Percentiles rank a stretch among this genome's conserved stretches.
Conservation (phyloP, 192 early-diverging fungal species). For the Coemansia sp. region DNA sequence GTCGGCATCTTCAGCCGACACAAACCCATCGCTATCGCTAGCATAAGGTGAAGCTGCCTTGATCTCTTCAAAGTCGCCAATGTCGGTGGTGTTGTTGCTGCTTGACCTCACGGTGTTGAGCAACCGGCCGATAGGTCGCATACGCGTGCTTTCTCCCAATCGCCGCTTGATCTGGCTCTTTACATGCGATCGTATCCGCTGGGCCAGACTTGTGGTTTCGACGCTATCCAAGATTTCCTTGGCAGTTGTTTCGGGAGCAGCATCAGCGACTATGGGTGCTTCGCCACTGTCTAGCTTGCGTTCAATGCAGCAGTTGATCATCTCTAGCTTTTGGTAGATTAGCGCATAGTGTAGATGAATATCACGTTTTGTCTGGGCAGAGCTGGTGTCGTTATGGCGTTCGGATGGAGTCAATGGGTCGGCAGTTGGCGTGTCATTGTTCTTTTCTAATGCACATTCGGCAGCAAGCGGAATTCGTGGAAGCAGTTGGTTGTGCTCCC, state of each 20-base stretch:
- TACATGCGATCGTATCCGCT: constrained; percentile 36
- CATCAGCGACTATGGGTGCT: background rate
- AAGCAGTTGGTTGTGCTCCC: constrained; percentile 59
- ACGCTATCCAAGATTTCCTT: too few species aligned
- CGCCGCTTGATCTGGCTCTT: constrained; percentile 29
- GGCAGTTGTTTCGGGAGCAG: background rate
- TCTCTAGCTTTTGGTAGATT: constrained; percentile 71
- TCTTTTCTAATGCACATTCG: constrained; percentile 14
- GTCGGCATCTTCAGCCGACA: constrained; percentile 45
- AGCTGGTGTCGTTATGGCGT: background rate
- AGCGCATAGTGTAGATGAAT: constrained; percentile 69
- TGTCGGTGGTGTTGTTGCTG: constrained; percentile 16
- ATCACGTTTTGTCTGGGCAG: constrained; percentile 3
- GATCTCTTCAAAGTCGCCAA: constrained; percentile 36
- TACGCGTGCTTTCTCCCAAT: constrained; percentile 33
- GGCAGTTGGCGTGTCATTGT: constrained; percentile 9
- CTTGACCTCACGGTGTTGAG: constrained; percentile 3
- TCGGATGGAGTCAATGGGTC: constrained; percentile 6
- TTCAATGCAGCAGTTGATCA: constrained; percentile 77
- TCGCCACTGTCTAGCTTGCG: constrained; percentile 29
- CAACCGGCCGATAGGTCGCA: constrained; percentile 42
- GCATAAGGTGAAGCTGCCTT: constrained; percentile 15
- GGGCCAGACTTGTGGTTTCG: constrained; percentile 14
- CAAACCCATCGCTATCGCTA: constrained; percentile 52
- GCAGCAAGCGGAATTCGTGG: constrained; percentile 52